These are phyloP conservation scores for Schizochytrium sp. DNA, from an alignment of 108 stramenopile genomes.

Conservation along the genomic window DNA sequence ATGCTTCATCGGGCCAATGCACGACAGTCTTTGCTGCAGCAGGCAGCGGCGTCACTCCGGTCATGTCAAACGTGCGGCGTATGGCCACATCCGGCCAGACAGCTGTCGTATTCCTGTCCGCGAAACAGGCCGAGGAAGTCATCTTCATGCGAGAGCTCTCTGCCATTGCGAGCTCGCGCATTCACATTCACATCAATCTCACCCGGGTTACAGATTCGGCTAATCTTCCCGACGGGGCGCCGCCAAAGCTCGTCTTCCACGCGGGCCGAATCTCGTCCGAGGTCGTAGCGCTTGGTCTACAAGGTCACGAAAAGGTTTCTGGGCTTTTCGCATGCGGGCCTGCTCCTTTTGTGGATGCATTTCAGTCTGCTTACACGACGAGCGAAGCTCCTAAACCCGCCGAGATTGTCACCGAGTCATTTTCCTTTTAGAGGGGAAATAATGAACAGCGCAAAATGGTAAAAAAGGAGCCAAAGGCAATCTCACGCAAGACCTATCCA, in stretches of 20 bases:
- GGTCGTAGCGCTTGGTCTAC: neutral
- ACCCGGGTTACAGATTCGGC: neutral
- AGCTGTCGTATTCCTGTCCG: neutral
- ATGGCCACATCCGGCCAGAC: neutral
- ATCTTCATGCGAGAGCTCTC: neutral
- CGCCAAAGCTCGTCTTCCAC: neutral
- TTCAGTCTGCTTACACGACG: neutral
- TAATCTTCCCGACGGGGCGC: neutral
- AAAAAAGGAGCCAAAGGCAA: too few species aligned
- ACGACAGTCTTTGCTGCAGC: neutral
- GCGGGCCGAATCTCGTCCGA: neutral
- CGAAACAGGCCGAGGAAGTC: neutral
- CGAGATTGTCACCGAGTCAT: neutral
- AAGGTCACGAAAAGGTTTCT: neutral
- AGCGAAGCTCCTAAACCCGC: neutral
- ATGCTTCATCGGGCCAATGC: neutral
- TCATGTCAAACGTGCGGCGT: neutral
- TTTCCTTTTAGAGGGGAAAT: neutral
- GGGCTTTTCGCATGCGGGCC: neutral
- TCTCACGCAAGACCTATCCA: too few species aligned
- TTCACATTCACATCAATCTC: neutral
- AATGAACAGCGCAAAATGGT: too few species aligned
- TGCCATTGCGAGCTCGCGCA: neutral
- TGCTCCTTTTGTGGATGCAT: neutral
- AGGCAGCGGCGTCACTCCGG: neutral